Evolutionary conservation across 768 basidiomycete species (phyloP), one percentile per base, ranked within the genome.

Genomic region (Astraeus odoratus): DNA sequence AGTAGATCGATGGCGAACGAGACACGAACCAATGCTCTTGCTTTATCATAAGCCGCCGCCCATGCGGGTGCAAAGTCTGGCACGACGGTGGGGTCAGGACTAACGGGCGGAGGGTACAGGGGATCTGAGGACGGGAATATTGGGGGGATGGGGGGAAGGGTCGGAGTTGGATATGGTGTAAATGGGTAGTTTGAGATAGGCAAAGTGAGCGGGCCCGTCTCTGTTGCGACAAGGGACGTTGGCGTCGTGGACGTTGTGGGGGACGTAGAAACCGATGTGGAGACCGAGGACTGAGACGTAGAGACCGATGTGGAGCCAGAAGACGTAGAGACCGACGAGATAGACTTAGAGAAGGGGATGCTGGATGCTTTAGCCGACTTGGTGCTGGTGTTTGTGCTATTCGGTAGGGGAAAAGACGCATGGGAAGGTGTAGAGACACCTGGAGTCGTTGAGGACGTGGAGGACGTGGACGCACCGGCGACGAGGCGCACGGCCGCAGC

Each of bases 161-260:
- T 73, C 13, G 84, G 81, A 12, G 75, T 69, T 1, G 83, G 80
- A 68, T 75, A 83, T 3, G 81, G 73, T 10, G 72, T 63, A 68
- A 85, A 83, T 1, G 71, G 51, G 43, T 69, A 68, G 0, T 59
- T 51, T 16, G 68, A 61, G 39, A 73, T 67, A 12, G 74, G 71
- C 25, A 71, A 39, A 20, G 61, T 66, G 12, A 59, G 43, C 37
- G 56, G 62, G 10, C 49, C 57, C 2, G 51, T 50, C 27, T 55
- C 51, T 8, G 59, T 55, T 0, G 54, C 30, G 12, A 44, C 19
- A 5, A 15, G 23, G 22, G 51, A 48, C 6, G 47, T 31, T 15
- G 37, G 13, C 1, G 41, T 46, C 3, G 60, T 49, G 2, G 43
- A 42, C 0, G 55, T 39, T 4, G 48, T 15, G 10, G 13, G 23